A percentile compares a stretch with the other conserved stretches of the same genome.
phyloP scores from a whole-genome alignment of 1,139 yeast species.

The Geotrichum europaeum region DNA sequence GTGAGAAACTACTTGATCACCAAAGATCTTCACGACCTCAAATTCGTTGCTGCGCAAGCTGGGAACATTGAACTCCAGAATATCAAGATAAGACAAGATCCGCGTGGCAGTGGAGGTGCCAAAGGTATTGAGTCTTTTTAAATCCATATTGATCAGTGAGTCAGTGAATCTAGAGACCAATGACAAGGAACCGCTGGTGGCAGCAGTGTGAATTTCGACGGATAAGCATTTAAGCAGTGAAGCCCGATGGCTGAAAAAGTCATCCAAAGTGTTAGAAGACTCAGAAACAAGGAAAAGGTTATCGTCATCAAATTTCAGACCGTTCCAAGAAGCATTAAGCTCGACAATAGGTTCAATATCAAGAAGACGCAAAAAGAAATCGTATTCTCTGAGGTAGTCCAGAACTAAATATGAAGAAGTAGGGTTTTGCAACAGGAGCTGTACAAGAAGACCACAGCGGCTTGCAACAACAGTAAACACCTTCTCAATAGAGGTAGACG shows the following conservation, averaged over 20 bases:
- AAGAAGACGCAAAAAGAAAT: conserved; percentile 50
- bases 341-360: conserved; percentile 51
- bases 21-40: conserved; percentile 10
- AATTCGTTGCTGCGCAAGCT: neutral
- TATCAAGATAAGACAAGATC: conserved; percentile 62
- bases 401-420: conserved; percentile 50
- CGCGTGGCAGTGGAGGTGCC: conserved; percentile 47
- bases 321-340: conserved; percentile 47
- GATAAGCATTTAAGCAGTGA: conserved; percentile 60
- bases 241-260: conserved; percentile 59
- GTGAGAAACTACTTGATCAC: conserved; percentile 12
- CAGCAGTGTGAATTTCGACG: conserved; percentile 63
- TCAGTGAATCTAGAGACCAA: conserved; percentile 51
- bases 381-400: conserved; percentile 45
- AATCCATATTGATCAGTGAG: conserved; percentile 41
- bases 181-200: conserved; percentile 47
- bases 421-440: conserved; percentile 53
- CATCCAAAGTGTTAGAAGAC: conserved; percentile 49
- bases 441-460: conserved; percentile 52
- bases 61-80: conserved; percentile 50
- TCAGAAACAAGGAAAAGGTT: conserved; percentile 30
- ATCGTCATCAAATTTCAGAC: conserved; percentile 38
- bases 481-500: conserved; percentile 43
- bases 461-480: conserved; percentile 56
- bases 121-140: conserved; percentile 22